Conservation (phyloP, 768 basidiomycete genomes). For the Hebeloma cylindrosporum region DNA sequence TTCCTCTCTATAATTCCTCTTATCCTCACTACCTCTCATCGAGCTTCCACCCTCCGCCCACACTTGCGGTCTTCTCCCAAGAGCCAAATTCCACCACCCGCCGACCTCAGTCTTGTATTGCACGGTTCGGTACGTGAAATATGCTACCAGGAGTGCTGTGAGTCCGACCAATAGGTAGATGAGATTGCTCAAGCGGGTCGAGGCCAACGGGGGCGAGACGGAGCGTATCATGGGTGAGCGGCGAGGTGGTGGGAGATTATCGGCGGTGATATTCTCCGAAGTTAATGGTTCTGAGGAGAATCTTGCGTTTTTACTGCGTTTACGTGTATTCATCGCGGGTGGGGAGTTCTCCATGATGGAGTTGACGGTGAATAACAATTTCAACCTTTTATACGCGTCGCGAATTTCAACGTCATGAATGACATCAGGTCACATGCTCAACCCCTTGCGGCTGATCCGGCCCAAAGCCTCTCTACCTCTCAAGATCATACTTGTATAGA, state of each 20-base stretch:
- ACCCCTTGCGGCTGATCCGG: no score
- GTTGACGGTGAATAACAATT: no score
- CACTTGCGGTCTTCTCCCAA: constrained; percentile 35
- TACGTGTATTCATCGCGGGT: no score
- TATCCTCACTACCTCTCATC: background rate
- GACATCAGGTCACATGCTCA: no score
- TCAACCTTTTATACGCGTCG: no score
- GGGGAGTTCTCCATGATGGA: no score
- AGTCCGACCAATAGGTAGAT: constrained; percentile 48
- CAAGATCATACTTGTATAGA: no score
- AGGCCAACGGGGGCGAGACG: constrained; percentile 46
- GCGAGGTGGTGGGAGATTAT: constrained; percentile 27
- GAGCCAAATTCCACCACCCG: constrained; percentile 60
- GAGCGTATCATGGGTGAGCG: background rate
- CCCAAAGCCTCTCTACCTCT: no score
- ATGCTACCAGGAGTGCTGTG: constrained; percentile 42
- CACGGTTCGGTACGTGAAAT: constrained; percentile 50
- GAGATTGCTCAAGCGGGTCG: constrained; percentile 45
- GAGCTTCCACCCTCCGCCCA: background rate
- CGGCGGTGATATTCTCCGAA: no score
- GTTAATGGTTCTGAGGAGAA: no score
- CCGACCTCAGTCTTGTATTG: constrained; percentile 54
- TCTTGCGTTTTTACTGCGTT: no score
- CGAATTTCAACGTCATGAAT: no score
- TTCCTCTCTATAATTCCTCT: constrained; percentile 13